Conservation (phyloP, 805 yeast genomes). For the Metschnikowia noctiluminum region DNA sequence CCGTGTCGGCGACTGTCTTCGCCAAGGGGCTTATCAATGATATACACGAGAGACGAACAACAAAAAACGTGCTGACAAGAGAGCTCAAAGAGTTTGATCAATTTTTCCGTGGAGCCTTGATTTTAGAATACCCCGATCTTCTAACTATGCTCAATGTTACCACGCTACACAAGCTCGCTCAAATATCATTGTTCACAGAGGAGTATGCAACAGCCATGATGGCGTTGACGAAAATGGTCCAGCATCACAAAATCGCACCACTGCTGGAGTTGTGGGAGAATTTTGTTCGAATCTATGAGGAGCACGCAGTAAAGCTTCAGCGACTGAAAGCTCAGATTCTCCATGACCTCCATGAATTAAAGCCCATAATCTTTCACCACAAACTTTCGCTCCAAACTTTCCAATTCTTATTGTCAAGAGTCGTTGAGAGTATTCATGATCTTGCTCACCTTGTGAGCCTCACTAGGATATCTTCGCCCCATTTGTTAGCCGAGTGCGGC, state of each 20-base stretch:
- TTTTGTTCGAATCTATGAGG: slow-evolving; percentile 18
- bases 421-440: slow-evolving; percentile 24
- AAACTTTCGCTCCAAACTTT: slow-evolving; percentile 19
- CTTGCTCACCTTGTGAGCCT: slow-evolving; percentile 27
- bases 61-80: slow-evolving; percentile 5
- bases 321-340: slow-evolving; percentile 14
- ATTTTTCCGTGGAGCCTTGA: slow-evolving; percentile 8
- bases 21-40: slow-evolving; percentile 14
- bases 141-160: slow-evolving; percentile 17
- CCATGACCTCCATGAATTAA: slow-evolving; percentile 23
- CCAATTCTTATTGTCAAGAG: slow-evolving; percentile 20
- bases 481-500: slow-evolving; percentile 17
- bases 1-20: slow-evolving; percentile 13
- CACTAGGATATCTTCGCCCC: slow-evolving; percentile 9
- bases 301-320: slow-evolving; percentile 3
- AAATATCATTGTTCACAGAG: slow-evolving; percentile 18
- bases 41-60: slow-evolving; percentile 9
- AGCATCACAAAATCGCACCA: slow-evolving; percentile 19
- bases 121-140: slow-evolving; percentile 14
- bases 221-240: slow-evolving; percentile 15
- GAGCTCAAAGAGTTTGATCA: slow-evolving; percentile 11
- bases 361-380: slow-evolving; percentile 28
- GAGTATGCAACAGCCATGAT: slow-evolving; percentile 12
- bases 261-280: slow-evolving; percentile 21
- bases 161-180: slow-evolving; percentile 25